Evolutionary conservation across 2,329 filamentous ascomycete species (phyloP).

Genomic region (Microthyrium microscopicum): DNA sequence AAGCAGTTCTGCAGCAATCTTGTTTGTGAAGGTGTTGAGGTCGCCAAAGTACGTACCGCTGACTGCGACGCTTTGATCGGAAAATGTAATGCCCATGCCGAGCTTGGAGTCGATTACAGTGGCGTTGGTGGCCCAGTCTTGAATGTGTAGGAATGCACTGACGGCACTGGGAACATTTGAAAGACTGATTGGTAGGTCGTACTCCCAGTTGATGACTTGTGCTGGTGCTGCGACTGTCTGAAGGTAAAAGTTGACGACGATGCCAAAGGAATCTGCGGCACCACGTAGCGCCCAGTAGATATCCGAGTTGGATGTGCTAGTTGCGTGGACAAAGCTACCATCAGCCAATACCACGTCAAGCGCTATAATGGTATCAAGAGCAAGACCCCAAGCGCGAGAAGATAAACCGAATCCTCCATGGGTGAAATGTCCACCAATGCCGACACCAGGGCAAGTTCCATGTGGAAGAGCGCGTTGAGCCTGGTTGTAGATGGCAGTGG

Average conservation of each 20-base stretch:
- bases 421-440: slow-evolving; percentile 36
- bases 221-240: slow-evolving; percentile 39
- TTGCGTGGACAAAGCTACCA: slow-evolving; percentile 27
- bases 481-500: slow-evolving; percentile 18
- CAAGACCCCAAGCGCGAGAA: slow-evolving; percentile 42
- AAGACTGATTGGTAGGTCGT: slow-evolving; percentile 22
- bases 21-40: slow-evolving; percentile 20
- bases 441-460: slow-evolving; percentile 39
- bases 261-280: slow-evolving; percentile 38
- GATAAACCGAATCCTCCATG: slow-evolving; percentile 42
- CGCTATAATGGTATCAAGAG: slow-evolving; percentile 38
- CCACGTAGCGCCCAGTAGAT: slow-evolving; percentile 43
- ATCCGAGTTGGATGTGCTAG: slow-evolving; percentile 27
- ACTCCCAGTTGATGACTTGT: slow-evolving; percentile 42
- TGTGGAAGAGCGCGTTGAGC: slow-evolving; percentile 28
- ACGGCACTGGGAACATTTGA: slow-evolving; percentile 5
- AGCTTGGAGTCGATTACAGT: slow-evolving; percentile 24
- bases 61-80: slow-evolving; percentile 19
- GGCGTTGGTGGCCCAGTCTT: slow-evolving; percentile 23
- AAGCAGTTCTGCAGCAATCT: slow-evolving; percentile 23
- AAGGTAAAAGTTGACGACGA: slow-evolving; percentile 41
- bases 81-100: slow-evolving; percentile 25
- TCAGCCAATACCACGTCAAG: slow-evolving; percentile 41
- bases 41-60: slow-evolving; percentile 25
- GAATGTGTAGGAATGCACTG: slow-evolving; percentile 22